Percentiles rank a stretch among this genome's conserved stretches.
Evolutionary conservation across 805 yeast genomes (phyloP).

Genomic region (Candida palmyrensis): DNA sequence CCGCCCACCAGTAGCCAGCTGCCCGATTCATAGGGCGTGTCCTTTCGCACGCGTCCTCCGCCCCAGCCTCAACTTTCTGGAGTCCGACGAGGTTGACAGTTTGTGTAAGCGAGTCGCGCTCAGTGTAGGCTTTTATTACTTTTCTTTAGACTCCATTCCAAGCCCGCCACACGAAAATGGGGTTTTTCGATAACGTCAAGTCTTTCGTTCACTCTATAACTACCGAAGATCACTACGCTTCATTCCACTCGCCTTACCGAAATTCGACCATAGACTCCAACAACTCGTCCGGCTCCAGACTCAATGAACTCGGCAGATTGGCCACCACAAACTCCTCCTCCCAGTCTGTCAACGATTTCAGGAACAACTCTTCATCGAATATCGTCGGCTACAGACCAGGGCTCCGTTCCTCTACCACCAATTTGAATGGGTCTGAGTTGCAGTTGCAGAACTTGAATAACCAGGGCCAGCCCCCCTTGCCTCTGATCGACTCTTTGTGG

Average conservation of each 20-base stretch:
- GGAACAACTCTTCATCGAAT: conserved; percentile 8
- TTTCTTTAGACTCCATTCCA: too few relatives aligned
- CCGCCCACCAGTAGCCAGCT: too few relatives aligned
- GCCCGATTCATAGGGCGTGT: too few relatives aligned
- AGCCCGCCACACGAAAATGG: too few relatives aligned
- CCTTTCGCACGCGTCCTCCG: too few relatives aligned
- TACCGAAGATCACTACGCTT: conserved; percentile 57
- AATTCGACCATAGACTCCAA: conserved; percentile 13
- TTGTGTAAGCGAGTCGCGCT: too few relatives aligned
- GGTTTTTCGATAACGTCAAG: conserved; percentile 33
- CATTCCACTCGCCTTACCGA: conserved; percentile 38
- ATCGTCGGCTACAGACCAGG: conserved; percentile 37
- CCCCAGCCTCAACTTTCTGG: too few relatives aligned
- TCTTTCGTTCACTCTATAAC: conserved; percentile 45
- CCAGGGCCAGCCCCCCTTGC: conserved; percentile 48
- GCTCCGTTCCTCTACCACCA: conserved; percentile 37
- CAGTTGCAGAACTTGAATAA: conserved; percentile 41
- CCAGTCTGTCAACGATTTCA: conserved; percentile 20
- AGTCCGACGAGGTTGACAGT: too few relatives aligned
- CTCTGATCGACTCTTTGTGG: conserved; percentile 41
- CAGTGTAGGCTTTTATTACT: too few relatives aligned
- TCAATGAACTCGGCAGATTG: conserved; percentile 28
- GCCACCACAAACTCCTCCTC: conserved; percentile 21
- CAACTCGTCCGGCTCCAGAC: conserved; percentile 23
- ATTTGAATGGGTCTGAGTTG: conserved; percentile 33